Evolutionary conservation across 176 grass and related monocot genomes (phyloP).

Genomic region (Metroxylon sagu): DNA sequence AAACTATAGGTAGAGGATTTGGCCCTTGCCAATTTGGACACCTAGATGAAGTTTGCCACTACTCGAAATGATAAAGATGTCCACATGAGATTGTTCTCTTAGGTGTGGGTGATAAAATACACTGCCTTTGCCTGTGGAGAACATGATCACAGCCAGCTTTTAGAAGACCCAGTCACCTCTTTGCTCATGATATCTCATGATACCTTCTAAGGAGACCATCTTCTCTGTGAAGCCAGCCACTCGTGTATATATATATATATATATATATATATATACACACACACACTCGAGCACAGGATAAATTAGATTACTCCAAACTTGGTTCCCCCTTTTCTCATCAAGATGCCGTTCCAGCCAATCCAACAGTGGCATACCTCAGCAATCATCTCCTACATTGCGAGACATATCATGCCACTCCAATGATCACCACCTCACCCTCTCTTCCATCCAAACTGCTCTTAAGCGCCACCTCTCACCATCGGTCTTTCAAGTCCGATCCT

Average conservation of each 20-base stretch:
- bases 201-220: not conserved
- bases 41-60: not conserved
- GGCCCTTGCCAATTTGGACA: conserved; percentile 11
- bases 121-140: conserved; percentile 11
- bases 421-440: conserved; percentile 38
- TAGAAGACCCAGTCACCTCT: conserved; percentile 7
- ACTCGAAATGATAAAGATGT: conserved; percentile 7
- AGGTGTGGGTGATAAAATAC: too few species aligned
- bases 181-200: not conserved
- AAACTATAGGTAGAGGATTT: conserved; percentile 29
- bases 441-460: not conserved
- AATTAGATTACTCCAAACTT: conserved; percentile 23
- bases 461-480: not conserved
- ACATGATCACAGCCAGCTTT: conserved; percentile 4
- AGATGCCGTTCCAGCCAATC: conserved; percentile 20
- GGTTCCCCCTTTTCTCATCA: conserved; percentile 46
- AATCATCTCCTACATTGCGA: conserved; percentile 24
- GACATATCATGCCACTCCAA: conserved; percentile 67
- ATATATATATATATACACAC: not conserved
- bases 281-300: conserved; percentile 5
- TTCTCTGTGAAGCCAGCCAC: not conserved
- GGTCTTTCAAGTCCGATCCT: too few species aligned
- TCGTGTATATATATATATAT: conserved; percentile 6
- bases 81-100: conserved; percentile 27
- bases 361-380: conserved; percentile 5